Conservation (phyloP, 495 filamentous ascomycete genomes). For the Lepraria neglecta region DNA sequence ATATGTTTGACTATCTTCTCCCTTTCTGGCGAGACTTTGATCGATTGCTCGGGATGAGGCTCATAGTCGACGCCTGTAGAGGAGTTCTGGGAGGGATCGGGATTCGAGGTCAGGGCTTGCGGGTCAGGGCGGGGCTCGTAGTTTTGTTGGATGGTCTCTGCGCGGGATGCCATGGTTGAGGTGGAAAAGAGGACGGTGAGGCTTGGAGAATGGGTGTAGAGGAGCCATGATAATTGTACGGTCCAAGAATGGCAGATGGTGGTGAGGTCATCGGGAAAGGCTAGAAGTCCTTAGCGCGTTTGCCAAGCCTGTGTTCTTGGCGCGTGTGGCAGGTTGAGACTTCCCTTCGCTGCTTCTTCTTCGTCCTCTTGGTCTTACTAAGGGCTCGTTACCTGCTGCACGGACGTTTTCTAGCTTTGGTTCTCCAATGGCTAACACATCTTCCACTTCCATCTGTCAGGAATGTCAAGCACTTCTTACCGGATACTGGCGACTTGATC, state of each 20-base stretch:
- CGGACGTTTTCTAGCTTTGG: too few relatives aligned
- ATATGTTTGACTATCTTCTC: slow-evolving; percentile 39
- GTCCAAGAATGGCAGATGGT: not conserved
- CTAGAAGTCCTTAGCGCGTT: too few relatives aligned
- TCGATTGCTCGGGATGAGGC: slow-evolving; percentile 38
- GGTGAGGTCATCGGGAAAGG: slow-evolving; percentile 10
- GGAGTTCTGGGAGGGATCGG: slow-evolving; percentile 31
- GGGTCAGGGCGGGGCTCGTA: slow-evolving; percentile 34
- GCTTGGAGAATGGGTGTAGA: not conserved
- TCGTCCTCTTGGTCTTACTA: too few relatives aligned
- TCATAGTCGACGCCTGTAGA: slow-evolving; percentile 40
- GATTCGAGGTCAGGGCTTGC: slow-evolving; percentile 30
- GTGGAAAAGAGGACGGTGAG: too few relatives aligned
- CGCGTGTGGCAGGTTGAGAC: too few relatives aligned
- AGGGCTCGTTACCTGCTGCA: too few relatives aligned
- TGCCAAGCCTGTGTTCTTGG: too few relatives aligned
- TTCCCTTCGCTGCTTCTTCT: too few relatives aligned
- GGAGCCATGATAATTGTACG: not conserved
- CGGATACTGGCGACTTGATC: too few relatives aligned
- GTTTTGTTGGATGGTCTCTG: slow-evolving; percentile 27
- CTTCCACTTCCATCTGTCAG: too few relatives aligned
- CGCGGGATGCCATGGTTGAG: slow-evolving; percentile 29
- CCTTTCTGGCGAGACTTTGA: slow-evolving; percentile 31
- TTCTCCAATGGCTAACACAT: too few relatives aligned
- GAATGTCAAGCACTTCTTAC: too few relatives aligned